Base-by-base conservation (phyloP, 345 rosid species). In the Hypericum androsaemum region DNA sequence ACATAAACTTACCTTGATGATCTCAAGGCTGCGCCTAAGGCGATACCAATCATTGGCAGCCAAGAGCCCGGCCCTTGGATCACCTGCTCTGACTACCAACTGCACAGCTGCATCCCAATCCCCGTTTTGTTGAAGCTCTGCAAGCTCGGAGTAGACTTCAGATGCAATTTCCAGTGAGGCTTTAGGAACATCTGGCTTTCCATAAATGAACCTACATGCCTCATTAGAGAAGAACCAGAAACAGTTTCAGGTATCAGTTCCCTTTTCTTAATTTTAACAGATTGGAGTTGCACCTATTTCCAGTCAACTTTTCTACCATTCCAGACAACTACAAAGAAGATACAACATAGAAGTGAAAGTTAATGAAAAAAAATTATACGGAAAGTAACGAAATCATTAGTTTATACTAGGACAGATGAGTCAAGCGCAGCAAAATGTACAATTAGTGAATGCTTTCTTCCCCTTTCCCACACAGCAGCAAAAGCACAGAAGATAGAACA, bases 181-280 rank as follows among this genome's bases (percentile, higher is more conserved):
- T 77, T 70, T 79, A 7, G 96, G 96, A 64, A 87, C 89, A 75
- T 78, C 81, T 42, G 98, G 98, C 73, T 82, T 90, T 64, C 96
- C 98, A 57, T 84, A 84, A 28, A 82, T 71, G 56, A 70, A 84
- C 98, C 98, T 90, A 63, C 55, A 40, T 57, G 37, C 41, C 43
- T 35, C 38, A 44, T 41, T 37, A 46, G 54, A 59, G 58, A 53
- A 16, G 50, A 45, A 47, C 40, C 11, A 28, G 22, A 48, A 61
- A 58, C 11, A 63, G 38, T 16, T 38, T 7, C 16, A 8, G 12
- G 6, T 10, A 44, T 10, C n/a, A 12, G 48, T 12, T n/a, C 3
- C 9, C 8, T 22, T n/a, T 22, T 22, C 32, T 22, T 22, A 22
- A 22, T 22, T 22, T 1, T 22, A 22, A 22, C 1, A 22, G 32